Evolutionary conservation across 164 flowering plant genomes (phyloP).

Genomic region (Chloranthus sessilifolius): DNA sequence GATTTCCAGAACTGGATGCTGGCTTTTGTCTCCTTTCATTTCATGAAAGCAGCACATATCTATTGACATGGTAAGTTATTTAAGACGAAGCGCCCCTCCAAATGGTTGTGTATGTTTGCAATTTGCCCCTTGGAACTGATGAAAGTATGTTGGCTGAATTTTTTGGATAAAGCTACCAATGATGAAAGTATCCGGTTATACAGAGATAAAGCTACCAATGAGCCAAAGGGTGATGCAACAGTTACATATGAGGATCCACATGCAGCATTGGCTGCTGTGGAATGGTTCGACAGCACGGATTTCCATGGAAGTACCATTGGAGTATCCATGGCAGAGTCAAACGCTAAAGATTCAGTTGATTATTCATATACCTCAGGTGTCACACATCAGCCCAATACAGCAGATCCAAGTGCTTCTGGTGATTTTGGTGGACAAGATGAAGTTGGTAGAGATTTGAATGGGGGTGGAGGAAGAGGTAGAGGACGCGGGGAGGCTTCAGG

Average conservation of each 20-base stretch:
- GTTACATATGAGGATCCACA: constrained; percentile 98
- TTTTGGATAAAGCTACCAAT: constrained; percentile 97
- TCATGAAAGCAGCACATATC: too few species aligned
- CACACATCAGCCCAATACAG: constrained; percentile 13
- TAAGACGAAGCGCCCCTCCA: constrained; percentile 50
- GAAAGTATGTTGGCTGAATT: constrained; percentile 87
- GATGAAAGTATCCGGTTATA: constrained; percentile 98
- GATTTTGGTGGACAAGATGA: constrained; percentile 43
- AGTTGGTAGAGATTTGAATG: constrained; percentile 43
- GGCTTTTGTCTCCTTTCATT: too few species aligned
- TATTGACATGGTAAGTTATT: constrained; percentile 51
- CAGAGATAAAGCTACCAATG: constrained; percentile 78
- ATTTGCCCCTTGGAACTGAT: constrained; percentile 90
- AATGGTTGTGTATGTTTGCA: constrained; percentile 84
- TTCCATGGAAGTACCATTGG: constrained; percentile 87
- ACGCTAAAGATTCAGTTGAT: constrained; percentile 51
- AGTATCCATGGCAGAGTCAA: constrained; percentile 83
- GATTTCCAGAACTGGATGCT: too few species aligned
- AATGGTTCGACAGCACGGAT: constrained; percentile 95
- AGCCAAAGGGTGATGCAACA: constrained; percentile 98
- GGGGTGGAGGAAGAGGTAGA: constrained; percentile 63
- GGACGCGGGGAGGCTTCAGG: constrained; percentile 70
- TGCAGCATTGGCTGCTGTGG: constrained; percentile 97
- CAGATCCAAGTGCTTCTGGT: constrained; percentile 30
- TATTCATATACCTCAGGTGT: constrained; percentile 22